Evolutionary conservation across 768 basidiomycete genomes (phyloP).

Genomic region (Amanita thiersii): DNA sequence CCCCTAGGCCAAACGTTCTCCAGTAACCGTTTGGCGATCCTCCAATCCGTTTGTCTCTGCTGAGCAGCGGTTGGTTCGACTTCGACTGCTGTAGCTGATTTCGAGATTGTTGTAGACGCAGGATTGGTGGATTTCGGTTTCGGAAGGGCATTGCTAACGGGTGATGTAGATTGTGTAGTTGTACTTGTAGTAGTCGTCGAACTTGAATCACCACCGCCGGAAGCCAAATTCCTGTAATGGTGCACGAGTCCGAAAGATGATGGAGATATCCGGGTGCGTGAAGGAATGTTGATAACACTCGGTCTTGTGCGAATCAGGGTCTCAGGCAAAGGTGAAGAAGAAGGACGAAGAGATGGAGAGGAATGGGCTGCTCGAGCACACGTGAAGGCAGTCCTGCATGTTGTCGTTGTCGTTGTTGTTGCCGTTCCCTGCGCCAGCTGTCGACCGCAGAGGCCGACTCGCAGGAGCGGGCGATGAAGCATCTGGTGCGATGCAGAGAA

Average conservation of each 20-base stretch:
- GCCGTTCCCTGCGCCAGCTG: conserved; percentile 1
- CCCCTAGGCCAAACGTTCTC: conserved; percentile 89
- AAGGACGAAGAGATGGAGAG: not conserved
- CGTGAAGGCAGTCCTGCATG: not conserved
- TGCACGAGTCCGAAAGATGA: not conserved
- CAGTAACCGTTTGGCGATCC: conserved; percentile 74
- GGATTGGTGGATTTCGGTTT: not conserved
- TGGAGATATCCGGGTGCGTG: not conserved
- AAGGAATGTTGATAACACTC: not conserved
- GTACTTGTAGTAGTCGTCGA: too few species aligned
- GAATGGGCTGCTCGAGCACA: not conserved
- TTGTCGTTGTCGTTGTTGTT: too few species aligned
- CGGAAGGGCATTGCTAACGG: not conserved
- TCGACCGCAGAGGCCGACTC: not conserved
- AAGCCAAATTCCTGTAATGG: conserved; percentile 1
- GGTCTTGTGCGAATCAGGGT: not conserved
- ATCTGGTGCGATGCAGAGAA: too few species aligned
- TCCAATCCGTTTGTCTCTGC: conserved; percentile 78
- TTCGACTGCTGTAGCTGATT: conserved; percentile 3
- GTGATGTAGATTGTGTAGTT: too few species aligned
- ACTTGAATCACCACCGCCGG: too few species aligned
- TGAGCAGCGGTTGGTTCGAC: conserved; percentile 27
- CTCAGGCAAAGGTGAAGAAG: not conserved
- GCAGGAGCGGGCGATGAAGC: not conserved
- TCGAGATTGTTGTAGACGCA: not conserved